Base-by-base conservation (phyloP, 2,329 filamentous ascomycete genomes). In the Elsinoe australis region DNA sequence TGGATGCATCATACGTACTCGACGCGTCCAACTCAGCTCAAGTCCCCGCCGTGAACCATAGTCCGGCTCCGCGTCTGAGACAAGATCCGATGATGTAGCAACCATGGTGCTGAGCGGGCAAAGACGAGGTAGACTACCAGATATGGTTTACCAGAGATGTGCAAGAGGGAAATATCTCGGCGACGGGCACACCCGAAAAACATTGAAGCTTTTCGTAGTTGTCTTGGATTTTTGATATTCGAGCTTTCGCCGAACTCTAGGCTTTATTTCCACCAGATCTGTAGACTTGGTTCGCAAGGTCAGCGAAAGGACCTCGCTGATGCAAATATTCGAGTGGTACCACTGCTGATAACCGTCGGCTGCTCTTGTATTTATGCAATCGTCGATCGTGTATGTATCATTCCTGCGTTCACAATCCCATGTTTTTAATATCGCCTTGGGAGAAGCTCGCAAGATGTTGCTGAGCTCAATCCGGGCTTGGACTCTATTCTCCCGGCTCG, bases 401-500 rank as follows among this genome's bases (percentile, higher is more conserved):
- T n/a, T n/a, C n/a, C n/a, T n/a, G n/a, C n/a, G n/a, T n/a, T n/a
- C n/a, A n/a, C n/a, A n/a, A n/a, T n/a, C n/a, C n/a, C n/a, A n/a
- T n/a, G n/a, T n/a, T n/a, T n/a, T n/a, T n/a, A n/a, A n/a, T n/a
- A n/a, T n/a, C n/a, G n/a, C n/a, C n/a, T n/a, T n/a, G n/a, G n/a
- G n/a, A n/a, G n/a, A n/a, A n/a, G n/a, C n/a, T n/a, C n/a, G n/a
- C n/a, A n/a, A n/a, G n/a, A n/a, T n/a, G n/a, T n/a, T n/a, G n/a
- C n/a, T n/a, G n/a, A n/a, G n/a, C n/a, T n/a, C n/a, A n/a, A n/a
- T n/a, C n/a, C n/a, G n/a, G n/a, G n/a, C n/a, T n/a, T 12, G 5
- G 8, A 12, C n/a, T 55, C 64, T 70, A 81, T 64, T 82, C 76
- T 47, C 80, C 79, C 21, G 71, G 65, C 62, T 86, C 83, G 57